Percentiles rank a stretch among this genome's conserved stretches.
These are phyloP conservation scores for Tremella mesenterica DNA, from an alignment of 768 basidiomycete genomes.

Conservation along the genomic window DNA sequence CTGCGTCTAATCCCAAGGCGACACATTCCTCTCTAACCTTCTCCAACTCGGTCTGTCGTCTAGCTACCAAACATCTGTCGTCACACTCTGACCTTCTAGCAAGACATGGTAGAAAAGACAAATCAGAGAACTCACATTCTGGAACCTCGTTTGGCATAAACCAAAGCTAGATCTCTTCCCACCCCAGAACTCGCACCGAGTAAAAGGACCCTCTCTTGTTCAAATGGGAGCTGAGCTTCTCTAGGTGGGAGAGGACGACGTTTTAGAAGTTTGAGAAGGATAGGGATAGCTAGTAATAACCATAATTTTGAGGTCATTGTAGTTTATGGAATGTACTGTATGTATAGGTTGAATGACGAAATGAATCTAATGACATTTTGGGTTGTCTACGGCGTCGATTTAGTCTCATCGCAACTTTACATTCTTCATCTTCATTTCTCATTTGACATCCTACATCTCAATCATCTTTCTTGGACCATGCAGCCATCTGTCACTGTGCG, in stretches of 20 bases:
- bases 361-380: too few relatives aligned
- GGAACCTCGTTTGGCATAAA: constrained; percentile 69
- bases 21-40: constrained; percentile 53
- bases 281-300: constrained; percentile 17
- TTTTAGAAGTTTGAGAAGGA: constrained; percentile 16
- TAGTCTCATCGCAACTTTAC: too few relatives aligned
- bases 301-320: constrained; percentile 9
- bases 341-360: too few relatives aligned
- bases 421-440: too few relatives aligned
- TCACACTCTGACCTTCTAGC: not conserved
- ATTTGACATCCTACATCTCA: too few relatives aligned
- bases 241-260: constrained; percentile 15
- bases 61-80: constrained; percentile 58
- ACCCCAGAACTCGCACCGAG: constrained; percentile 79
- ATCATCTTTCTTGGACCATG: too few relatives aligned
- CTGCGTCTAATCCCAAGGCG: constrained; percentile 6
- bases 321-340: too few relatives aligned
- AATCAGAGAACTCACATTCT: constrained; percentile 33
- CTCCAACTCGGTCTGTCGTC: constrained; percentile 53
- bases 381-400: too few relatives aligned
- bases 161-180: constrained; percentile 60
- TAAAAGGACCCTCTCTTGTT: constrained; percentile 64
- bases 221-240: constrained; percentile 29
- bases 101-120: not conserved
- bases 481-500: too few relatives aligned